Conservation (phyloP, 2,329 filamentous ascomycete species). For the Lasiodiplodia citricola region DNA sequence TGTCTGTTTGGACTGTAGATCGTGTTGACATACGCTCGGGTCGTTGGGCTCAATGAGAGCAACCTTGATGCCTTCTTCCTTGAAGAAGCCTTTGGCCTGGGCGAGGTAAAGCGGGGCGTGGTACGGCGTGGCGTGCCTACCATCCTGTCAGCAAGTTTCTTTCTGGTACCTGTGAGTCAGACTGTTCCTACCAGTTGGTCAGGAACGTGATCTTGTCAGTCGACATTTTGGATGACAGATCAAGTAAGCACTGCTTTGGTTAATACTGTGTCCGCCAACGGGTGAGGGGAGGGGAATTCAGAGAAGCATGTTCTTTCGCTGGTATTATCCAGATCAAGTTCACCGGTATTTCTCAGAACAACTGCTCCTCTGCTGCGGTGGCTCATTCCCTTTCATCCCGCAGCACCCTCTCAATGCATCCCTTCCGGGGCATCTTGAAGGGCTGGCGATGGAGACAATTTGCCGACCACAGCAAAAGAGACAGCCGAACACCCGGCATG, state of each 20-base stretch:
- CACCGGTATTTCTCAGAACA: slow-evolving; percentile 77
- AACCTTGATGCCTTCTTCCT: slow-evolving; percentile 77
- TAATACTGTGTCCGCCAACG: slow-evolving; percentile 48
- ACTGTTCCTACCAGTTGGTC: slow-evolving; percentile 72
- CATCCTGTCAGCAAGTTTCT: not conserved
- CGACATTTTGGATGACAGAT: slow-evolving; percentile 67
- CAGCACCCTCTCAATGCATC: slow-evolving; percentile 8
- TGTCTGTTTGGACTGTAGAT: not conserved
- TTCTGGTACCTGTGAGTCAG: slow-evolving; percentile 26
- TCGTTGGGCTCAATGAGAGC: slow-evolving; percentile 79
- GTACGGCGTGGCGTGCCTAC: slow-evolving; percentile 81
- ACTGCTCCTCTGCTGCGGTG: slow-evolving; percentile 34
- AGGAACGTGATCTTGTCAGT: slow-evolving; percentile 86
- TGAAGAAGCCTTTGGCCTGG: slow-evolving; percentile 76
- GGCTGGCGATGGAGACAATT: slow-evolving; percentile 4
- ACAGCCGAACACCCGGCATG: slow-evolving; percentile 48
- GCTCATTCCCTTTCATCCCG: slow-evolving; percentile 33
- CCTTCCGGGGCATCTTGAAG: slow-evolving; percentile 28
- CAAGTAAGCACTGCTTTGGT: slow-evolving; percentile 54
- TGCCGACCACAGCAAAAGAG: slow-evolving; percentile 4
- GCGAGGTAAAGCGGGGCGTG: slow-evolving; percentile 79
- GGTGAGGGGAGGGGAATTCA: slow-evolving; percentile 43
- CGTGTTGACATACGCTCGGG: slow-evolving; percentile 63
- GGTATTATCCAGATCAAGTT: slow-evolving; percentile 90
- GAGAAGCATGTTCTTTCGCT: slow-evolving; percentile 88